Conservation (phyloP, 768 basidiomycete species). For the Daedaleopsis sinensis region DNA sequence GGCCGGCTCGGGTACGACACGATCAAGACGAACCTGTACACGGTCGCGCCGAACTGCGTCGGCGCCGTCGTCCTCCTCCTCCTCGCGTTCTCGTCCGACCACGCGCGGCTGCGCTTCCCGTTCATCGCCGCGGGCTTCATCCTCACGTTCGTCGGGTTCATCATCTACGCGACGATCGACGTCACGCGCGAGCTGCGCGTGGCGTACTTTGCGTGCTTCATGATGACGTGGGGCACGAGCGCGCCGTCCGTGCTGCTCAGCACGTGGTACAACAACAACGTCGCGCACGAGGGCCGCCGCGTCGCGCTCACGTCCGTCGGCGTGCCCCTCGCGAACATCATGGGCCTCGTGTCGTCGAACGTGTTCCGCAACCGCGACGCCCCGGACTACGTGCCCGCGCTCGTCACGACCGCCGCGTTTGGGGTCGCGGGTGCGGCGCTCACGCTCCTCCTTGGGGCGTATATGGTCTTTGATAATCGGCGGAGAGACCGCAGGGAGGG, state of each 20-base stretch:
- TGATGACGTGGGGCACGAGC: conserved; percentile 9
- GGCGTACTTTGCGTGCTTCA: conserved; percentile 19
- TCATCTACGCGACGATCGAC: conserved; percentile 15
- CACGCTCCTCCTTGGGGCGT: background rate
- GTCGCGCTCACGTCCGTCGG: conserved; percentile 6
- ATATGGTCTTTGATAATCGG: conserved; percentile 2
- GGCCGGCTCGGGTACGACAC: conserved; percentile 49
- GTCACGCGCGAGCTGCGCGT: conserved; percentile 3
- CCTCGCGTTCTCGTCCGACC: conserved; percentile 6
- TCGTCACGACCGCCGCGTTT: conserved; percentile 6
- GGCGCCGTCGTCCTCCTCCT: conserved; percentile 10
- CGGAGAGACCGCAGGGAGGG: background rate
- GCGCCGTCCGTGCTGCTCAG: conserved; percentile 5
- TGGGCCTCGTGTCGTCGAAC: conserved; percentile 9
- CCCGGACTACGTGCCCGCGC: background rate
- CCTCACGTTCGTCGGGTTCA: conserved; percentile 16
- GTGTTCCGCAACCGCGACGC: conserved; percentile 6
- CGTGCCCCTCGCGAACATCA: conserved; percentile 9
- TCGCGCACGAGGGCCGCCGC: conserved; percentile 10
- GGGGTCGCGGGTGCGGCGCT: conserved; percentile 1
- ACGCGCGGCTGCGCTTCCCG: conserved; percentile 8
- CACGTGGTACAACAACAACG: conserved; percentile 13
- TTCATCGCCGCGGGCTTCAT: conserved; percentile 18
- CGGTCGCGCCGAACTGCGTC: conserved; percentile 63
- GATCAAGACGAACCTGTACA: conserved; percentile 62